A percentile compares a stretch with the other conserved stretches of the same genome.
These are phyloP conservation scores for Agrocybe praecox DNA, from an alignment of 768 basidiomycete species.

Conservation along the genomic window DNA sequence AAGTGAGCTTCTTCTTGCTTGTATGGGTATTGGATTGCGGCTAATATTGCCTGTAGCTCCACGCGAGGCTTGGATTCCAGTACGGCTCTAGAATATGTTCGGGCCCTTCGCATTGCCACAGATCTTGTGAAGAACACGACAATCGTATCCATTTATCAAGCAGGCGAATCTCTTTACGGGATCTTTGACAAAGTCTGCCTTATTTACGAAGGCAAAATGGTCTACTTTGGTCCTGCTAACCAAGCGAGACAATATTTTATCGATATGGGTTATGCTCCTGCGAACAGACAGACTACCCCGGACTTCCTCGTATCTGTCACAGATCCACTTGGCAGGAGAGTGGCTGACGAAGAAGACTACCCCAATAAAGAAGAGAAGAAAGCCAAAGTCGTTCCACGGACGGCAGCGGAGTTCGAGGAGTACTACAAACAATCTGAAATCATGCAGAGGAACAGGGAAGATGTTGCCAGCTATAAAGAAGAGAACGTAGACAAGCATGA, in stretches of 20 bases:
- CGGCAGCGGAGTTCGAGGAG: slow-evolving; percentile 51
- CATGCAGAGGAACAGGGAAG: slow-evolving; percentile 25
- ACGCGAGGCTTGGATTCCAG: slow-evolving; percentile 68
- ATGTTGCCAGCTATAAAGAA: slow-evolving; percentile 49
- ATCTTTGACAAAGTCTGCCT: slow-evolving; percentile 77
- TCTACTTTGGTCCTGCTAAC: slow-evolving; percentile 73
- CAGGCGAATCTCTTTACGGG: slow-evolving; percentile 66
- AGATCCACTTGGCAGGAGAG: slow-evolving; percentile 55
- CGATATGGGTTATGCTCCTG: slow-evolving; percentile 63
- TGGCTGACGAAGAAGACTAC: slow-evolving; percentile 19
- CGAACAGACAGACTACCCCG: slow-evolving; percentile 63
- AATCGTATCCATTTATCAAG: slow-evolving; percentile 85
- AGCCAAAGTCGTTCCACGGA: slow-evolving; percentile 36
- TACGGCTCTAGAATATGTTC: slow-evolving; percentile 75
- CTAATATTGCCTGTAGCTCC: slow-evolving; percentile 40
- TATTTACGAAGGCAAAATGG: slow-evolving; percentile 73
- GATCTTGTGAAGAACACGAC: slow-evolving; percentile 57
- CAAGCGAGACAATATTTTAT: slow-evolving; percentile 75
- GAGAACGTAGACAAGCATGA: slow-evolving; percentile 47
- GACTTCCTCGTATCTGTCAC: slow-evolving; percentile 67
- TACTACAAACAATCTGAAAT: slow-evolving; percentile 29
- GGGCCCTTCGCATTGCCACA: slow-evolving; percentile 64
- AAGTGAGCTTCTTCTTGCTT: slow-evolving; percentile 46
- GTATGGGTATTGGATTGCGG: neutral
- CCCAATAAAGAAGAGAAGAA: neutral